These are phyloP conservation scores for Solanum bulbocastanum DNA, from an alignment of 257 asterid genomes.

Conservation along the genomic window DNA sequence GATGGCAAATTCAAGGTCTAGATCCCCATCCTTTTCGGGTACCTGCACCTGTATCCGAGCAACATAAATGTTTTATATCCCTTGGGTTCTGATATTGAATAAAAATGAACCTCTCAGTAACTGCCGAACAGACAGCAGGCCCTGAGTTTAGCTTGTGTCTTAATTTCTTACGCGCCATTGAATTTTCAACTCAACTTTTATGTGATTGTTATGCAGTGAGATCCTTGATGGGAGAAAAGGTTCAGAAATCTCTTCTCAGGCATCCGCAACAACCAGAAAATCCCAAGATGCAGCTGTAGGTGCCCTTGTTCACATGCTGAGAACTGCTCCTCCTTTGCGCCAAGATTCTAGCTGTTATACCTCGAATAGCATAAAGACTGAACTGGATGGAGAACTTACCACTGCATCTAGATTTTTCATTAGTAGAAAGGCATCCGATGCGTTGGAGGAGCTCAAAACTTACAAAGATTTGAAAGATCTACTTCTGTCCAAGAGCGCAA, in stretches of 20 bases:
- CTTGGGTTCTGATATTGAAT: background rate
- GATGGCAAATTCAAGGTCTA: background rate
- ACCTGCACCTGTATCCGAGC: background rate
- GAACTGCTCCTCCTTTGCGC: slow-evolving; percentile 75
- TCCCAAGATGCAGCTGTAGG: slow-evolving; percentile 89
- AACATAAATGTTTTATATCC: background rate
- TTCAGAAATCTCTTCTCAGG: slow-evolving; percentile 48
- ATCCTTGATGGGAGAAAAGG: slow-evolving; percentile 36
- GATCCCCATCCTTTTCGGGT: background rate
- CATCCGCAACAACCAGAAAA: slow-evolving; percentile 38
- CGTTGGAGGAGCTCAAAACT: slow-evolving; percentile 76
- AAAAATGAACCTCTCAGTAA: background rate
- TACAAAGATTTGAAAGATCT: slow-evolving; percentile 67
- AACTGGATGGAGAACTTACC: slow-evolving; percentile 30
- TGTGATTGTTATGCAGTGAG: slow-evolving; percentile 25
- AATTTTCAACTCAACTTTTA: background rate
- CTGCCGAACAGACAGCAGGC: background rate
- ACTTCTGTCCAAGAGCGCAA: slow-evolving; percentile 59
- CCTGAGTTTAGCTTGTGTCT: background rate
- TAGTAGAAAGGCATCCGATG: slow-evolving; percentile 69
- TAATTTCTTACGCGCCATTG: background rate
- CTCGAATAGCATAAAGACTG: slow-evolving; percentile 26
- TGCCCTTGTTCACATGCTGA: slow-evolving; percentile 84
- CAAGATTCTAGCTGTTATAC: slow-evolving; percentile 48
- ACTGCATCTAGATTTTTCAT: slow-evolving; percentile 45